Conservation (phyloP, 441 rosid species). For the Corymbia calophylla region DNA sequence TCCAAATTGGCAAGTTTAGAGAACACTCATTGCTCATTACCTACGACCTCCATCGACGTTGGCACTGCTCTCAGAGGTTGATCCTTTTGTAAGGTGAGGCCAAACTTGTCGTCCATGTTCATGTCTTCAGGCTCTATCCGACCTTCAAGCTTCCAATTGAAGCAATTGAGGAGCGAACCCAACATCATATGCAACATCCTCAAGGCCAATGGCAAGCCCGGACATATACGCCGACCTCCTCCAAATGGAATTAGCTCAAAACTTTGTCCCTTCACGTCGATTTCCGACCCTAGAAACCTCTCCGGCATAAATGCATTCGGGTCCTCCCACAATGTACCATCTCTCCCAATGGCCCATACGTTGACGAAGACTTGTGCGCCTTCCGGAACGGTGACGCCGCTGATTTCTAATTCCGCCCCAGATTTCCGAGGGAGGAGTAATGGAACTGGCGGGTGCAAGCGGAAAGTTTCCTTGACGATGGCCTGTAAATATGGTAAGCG, state of each 20-base stretch:
- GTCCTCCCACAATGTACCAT: not conserved
- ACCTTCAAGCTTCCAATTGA: not conserved
- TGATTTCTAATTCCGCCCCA: not conserved
- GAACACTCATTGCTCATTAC: not conserved
- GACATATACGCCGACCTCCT: slow-evolving; percentile 5
- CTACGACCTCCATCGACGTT: not conserved
- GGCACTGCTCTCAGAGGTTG: not conserved
- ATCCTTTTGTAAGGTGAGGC: not conserved
- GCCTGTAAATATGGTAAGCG: not conserved
- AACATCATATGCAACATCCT: slow-evolving; percentile 1
- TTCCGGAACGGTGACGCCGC: not conserved
- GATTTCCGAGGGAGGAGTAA: slow-evolving; percentile 1
- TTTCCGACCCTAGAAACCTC: not conserved
- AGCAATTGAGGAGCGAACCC: slow-evolving; percentile 3
- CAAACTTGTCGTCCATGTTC: not conserved
- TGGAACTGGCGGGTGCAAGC: slow-evolving; percentile 2
- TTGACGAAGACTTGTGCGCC: slow-evolving; percentile 1
- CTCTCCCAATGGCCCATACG: not conserved
- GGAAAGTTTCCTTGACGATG: slow-evolving; percentile 2
- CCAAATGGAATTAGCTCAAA: slow-evolving; percentile 3
- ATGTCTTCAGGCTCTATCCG: not conserved
- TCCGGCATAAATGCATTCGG: not conserved
- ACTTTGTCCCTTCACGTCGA: not conserved
- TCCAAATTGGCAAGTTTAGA: not conserved
- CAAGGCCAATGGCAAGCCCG: slow-evolving; percentile 3